Conservation (phyloP, 2,329 filamentous ascomycete genomes). For the Colletotrichum noveboracense region DNA sequence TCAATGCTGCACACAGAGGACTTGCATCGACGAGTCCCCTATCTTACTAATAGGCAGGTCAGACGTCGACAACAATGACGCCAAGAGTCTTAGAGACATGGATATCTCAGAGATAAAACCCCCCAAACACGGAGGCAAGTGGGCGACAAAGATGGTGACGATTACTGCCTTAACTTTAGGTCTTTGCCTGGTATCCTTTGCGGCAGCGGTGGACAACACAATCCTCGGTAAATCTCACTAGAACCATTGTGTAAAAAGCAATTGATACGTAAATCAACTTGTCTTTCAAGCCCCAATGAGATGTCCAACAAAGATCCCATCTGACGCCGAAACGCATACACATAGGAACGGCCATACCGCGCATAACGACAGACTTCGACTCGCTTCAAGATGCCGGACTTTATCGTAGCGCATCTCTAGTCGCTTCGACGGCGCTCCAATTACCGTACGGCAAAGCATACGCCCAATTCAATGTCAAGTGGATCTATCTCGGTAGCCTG, state of each 20-base stretch:
- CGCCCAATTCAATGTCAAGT: slow-evolving; percentile 53
- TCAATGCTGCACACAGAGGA: background rate
- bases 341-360: slow-evolving; percentile 29
- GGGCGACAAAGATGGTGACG: background rate
- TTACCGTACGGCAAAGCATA: slow-evolving; percentile 60
- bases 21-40: background rate
- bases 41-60: background rate
- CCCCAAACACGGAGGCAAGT: background rate
- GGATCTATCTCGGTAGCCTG: slow-evolving; percentile 47
- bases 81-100: background rate
- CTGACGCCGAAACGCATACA: slow-evolving; percentile 35
- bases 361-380: slow-evolving; percentile 21
- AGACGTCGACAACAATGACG: background rate
- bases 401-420: background rate
- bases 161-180: background rate
- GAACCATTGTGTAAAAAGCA: background rate
- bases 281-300: background rate
- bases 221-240: background rate
- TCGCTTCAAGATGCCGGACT: slow-evolving; percentile 19
- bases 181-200: background rate
- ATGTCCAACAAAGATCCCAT: background rate
- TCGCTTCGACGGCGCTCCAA: slow-evolving; percentile 35
- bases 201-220: background rate
- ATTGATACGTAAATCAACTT: background rate
- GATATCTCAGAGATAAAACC: fast-evolving